Percentiles rank a stretch among this genome's conserved stretches.
Evolutionary conservation across 495 filamentous ascomycete genomes (phyloP).

Genomic region (Poronia punctata): DNA sequence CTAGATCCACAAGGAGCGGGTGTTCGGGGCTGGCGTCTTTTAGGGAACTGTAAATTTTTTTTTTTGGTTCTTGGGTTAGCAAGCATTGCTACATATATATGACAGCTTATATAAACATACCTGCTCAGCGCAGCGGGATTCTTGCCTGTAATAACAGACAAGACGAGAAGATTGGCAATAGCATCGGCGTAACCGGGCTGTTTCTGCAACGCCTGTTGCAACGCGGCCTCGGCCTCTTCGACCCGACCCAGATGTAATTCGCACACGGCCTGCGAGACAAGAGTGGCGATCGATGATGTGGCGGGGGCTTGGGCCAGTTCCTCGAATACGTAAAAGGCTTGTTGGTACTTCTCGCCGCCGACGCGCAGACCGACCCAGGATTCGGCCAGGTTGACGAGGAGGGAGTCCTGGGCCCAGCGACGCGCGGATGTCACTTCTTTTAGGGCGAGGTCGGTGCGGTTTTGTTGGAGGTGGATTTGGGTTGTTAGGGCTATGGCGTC

Average conservation of each 20-base stretch:
- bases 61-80: no score
- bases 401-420: conserved; percentile 91
- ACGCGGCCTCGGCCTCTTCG: conserved; percentile 80
- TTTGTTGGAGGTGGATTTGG: conserved; percentile 87
- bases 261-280: conserved; percentile 82
- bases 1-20: conserved; percentile 56
- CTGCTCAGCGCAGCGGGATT: conserved; percentile 50
- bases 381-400: conserved; percentile 91
- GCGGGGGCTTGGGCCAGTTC: conserved; percentile 84
- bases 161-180: conserved; percentile 73
- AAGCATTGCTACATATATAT: no score
- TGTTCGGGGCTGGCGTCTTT: conserved; percentile 54
- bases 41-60: conserved; percentile 37
- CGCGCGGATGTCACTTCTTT: conserved; percentile 87
- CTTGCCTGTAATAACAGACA: conserved; percentile 69
- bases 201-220: conserved; percentile 71
- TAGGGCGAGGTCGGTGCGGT: conserved; percentile 78
- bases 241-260: conserved; percentile 86
- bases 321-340: conserved; percentile 96
- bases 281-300: conserved; percentile 56
- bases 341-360: conserved; percentile 93
- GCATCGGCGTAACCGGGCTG: conserved; percentile 63
- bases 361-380: conserved; percentile 87
- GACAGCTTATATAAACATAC: conserved; percentile 35
- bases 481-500: conserved; percentile 66